Evolutionary conservation across 371 early-diverging fungal species (phyloP), one percentile per base, ranked within the genome.

Genomic region (Circinella umbellata): DNA sequence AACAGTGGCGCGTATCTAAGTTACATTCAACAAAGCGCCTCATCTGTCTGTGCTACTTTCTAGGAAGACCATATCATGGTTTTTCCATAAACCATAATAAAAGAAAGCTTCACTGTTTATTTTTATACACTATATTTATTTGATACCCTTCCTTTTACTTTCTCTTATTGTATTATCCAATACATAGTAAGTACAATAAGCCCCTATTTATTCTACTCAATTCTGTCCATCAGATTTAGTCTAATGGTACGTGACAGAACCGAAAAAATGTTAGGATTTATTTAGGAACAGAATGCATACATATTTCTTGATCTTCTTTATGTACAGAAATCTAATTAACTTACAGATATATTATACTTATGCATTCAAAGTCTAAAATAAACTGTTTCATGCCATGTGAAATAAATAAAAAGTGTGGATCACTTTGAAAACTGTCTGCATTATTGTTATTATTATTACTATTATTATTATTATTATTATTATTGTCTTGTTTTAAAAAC

Each of bases 371-470:
- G 51, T 5, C 11, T 42, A 42, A 9, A 42, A 42, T 37, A 63
- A 18, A 34, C 17, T 63, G 38, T 63, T 47, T 39, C 57, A 63
- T 27, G 34, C 27, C 47, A 46, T 63, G 63, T 63, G 13, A 63
- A 63, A 27, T 27, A 35, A 17, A 46, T n/a, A 17, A 51, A n/a
- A 51, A 15, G 51, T 20, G 18, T 35, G 47, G 63, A 39, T 63
- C 36, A 36, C 35, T 64, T 64, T 64, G 20, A 64, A 64, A 64
- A 53, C 8, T 53, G 54, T 53, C 53, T 48, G 65, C 46, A n/a
- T 64, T 13, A 37, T 39, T 63, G 20, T 39, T 18, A 63, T 20
- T 37, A 14, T 57, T 11, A 42, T 42, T 42, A 42, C 0, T 27
- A 27, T n/a, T n/a, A n/a, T n/a, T n/a, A n/a, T n/a, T 39, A 10